Evolutionary conservation across 345 rosid species (phyloP), one percentile per base, ranked within the genome.

Genomic region (Erucastrum elatum): DNA sequence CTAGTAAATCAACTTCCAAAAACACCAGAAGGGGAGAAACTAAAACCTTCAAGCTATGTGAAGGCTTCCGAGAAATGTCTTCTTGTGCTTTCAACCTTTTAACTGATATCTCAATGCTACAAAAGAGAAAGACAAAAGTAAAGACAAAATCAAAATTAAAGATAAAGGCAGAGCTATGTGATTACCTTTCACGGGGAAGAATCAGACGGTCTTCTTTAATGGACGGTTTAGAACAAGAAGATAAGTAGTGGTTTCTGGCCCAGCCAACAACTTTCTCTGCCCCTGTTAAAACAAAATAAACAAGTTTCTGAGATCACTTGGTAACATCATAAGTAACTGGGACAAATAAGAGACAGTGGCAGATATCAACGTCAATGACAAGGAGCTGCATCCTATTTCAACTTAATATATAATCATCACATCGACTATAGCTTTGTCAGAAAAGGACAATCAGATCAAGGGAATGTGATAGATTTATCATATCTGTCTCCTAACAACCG

Each of bases 211-310:
- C 91, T 44, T 93, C 98, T 84, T 86, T 88, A 76, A 95, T 51
- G 17, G 74, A 79, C 80, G 97, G 99, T 62, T 58, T 80, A 15
- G 71, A 25, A 80, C 96, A 91, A 70, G 89, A 86, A 44, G 97
- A 88, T 68, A 95, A 72, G 72, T 91, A 85, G 72, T 91, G 96
- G 84, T 95, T 95, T 87, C 84, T 91, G 2, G 99, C 97, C 99
- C 97, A 93, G 75, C 99, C 99, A 77, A 93, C 87, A 73, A 93
- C 84, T 81, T 91, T 95, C 84, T 91, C 98, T 77, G 97, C 93
- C 85, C 88, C 99, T 95, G 88, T 63, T 79, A 17, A 76, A 30
- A 8, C 8, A 72, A 80, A 75, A 31, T 12, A 67, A 51, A 71
- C 61, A 76, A 65, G 56, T 16, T 63, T 46, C 17, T 74, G 34